These are phyloP conservation scores for Phaeotremella fagi DNA, from an alignment of 768 basidiomycete species.

Conservation along the genomic window DNA sequence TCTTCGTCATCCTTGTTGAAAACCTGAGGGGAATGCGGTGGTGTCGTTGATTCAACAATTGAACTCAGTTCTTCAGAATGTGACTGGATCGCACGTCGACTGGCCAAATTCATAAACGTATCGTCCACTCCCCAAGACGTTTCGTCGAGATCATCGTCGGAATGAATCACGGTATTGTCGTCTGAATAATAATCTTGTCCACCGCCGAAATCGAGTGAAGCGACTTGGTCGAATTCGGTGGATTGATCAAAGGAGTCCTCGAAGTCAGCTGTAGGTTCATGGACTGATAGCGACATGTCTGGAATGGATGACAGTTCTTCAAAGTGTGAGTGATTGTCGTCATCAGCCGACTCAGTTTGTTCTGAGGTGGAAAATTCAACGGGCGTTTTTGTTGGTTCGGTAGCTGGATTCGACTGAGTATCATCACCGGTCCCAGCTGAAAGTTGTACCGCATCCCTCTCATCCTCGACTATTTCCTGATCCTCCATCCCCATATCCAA, in stretches of 20 bases:
- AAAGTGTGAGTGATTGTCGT: background rate
- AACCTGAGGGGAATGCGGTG: too few species aligned
- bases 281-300: background rate
- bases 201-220: background rate
- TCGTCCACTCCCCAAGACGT: background rate
- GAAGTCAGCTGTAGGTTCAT: background rate
- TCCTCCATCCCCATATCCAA: background rate
- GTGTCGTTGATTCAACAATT: too few species aligned
- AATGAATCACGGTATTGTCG: background rate
- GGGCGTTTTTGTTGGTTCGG: background rate
- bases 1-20: too few species aligned
- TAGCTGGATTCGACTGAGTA: background rate
- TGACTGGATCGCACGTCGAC: background rate
- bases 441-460: background rate
- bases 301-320: too few species aligned
- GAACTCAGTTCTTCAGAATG: too few species aligned
- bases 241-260: background rate
- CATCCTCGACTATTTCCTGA: slow-evolving; percentile 1
- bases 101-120: background rate
- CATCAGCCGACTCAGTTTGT: background rate
- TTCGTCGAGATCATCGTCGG: background rate
- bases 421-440: background rate
- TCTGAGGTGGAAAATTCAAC: too few species aligned
- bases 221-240: background rate
- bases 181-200: background rate